Conservation (phyloP, 2,329 filamentous ascomycete genomes). For the Allantophomopsis cytisporea region DNA sequence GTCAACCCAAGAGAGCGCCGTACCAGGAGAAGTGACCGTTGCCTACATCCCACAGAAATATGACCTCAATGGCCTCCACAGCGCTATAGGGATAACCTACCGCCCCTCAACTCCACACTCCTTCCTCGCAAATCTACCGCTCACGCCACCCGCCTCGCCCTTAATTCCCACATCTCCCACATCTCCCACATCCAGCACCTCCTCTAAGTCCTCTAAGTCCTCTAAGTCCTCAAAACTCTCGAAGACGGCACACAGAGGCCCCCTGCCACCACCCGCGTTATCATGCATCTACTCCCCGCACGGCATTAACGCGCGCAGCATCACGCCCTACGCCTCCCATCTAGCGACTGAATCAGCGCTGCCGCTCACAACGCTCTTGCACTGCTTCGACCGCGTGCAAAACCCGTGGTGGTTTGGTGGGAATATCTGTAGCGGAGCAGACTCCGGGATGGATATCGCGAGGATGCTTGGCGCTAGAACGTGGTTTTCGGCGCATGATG, state of each 20-base stretch:
- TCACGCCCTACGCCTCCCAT: constrained; percentile 43
- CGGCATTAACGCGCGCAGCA: constrained; percentile 37
- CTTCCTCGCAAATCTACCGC: constrained; percentile 9
- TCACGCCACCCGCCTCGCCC: constrained; percentile 1
- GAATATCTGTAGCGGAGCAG: constrained; percentile 39
- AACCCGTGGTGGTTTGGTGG: constrained; percentile 50
- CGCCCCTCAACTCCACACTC: constrained; percentile 30
- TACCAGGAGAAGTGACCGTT: constrained; percentile 57
- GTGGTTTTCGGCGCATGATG: constrained; percentile 51
- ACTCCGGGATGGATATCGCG: constrained; percentile 42
- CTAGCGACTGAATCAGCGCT: constrained; percentile 41
- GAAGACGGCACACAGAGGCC: constrained; percentile 9
- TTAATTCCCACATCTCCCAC: not conserved
- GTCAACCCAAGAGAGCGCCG: constrained; percentile 33
- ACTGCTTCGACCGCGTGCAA: constrained; percentile 45
- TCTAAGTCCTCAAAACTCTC: constrained; percentile 19
- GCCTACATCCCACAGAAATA: constrained; percentile 47
- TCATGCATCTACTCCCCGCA: constrained; percentile 54
- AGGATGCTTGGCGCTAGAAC: constrained; percentile 33
- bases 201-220: constrained; percentile 10
- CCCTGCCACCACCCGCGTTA: constrained; percentile 23
- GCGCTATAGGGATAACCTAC: constrained; percentile 61
- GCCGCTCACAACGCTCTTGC: constrained; percentile 49
- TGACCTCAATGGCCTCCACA: constrained; percentile 47
- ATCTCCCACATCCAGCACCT: no score